Percentiles rank a stretch among this genome's conserved stretches.
These are phyloP conservation scores for Adenanthera pavonina DNA, from an alignment of 306 rosid genomes.

Conservation along the genomic window DNA sequence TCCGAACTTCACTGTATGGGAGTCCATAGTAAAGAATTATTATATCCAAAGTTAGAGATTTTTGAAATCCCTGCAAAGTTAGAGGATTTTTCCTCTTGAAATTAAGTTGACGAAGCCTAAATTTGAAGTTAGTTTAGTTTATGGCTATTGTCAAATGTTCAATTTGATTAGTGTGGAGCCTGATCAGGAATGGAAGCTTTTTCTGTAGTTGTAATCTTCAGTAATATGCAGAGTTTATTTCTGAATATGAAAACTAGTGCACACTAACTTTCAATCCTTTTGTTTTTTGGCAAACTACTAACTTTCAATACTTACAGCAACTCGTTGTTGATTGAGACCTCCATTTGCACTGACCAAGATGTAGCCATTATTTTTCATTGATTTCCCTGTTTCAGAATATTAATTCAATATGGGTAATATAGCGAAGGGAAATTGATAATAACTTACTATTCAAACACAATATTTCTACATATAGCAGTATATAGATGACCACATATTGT, in stretches of 20 bases:
- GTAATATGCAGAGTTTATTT: not conserved
- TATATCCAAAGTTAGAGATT: not conserved
- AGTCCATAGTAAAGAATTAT: not conserved
- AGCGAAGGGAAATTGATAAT: conserved; percentile 5
- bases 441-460: not conserved
- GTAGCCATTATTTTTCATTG: conserved; percentile 70
- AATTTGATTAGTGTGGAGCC: not conserved
- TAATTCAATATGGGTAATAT: conserved; percentile 14
- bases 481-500: not conserved
- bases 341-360: conserved; percentile 92
- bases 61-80: not conserved
- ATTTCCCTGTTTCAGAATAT: conserved; percentile 59
- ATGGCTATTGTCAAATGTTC: conserved; percentile 1
- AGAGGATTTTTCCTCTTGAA: too few relatives aligned
- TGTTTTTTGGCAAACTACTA: too few relatives aligned
- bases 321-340: conserved; percentile 98
- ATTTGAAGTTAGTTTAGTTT: too few relatives aligned
- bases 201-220: not conserved
- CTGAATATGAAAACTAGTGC: conserved; percentile 24
- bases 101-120: too few relatives aligned
- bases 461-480: not conserved
- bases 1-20: not conserved
- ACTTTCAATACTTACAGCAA: conserved; percentile 73
- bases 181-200: conserved; percentile 5
- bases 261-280: not conserved